phyloP scores from a whole-genome alignment of 495 filamentous ascomycete genomes.

The Rostrohypoxylon terebratum region DNA sequence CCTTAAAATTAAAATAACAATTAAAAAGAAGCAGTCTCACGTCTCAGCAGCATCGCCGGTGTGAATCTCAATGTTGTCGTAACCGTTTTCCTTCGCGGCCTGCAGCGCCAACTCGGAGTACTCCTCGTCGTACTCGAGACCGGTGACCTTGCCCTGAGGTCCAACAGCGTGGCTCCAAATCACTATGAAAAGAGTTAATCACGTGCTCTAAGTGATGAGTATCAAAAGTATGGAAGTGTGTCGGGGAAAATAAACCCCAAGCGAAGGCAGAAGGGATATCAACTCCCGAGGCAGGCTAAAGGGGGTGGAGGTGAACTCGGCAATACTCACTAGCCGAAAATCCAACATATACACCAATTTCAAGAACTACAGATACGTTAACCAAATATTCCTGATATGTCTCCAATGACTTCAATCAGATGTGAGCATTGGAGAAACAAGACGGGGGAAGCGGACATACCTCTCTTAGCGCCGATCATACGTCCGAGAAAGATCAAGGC shows the following conservation, averaged over 20 bases:
- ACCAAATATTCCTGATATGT: background rate
- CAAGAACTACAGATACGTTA: constrained; percentile 46
- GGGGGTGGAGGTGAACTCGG: background rate
- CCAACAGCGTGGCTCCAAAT: constrained; percentile 52
- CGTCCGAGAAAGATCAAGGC: constrained; percentile 48
- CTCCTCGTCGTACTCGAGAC: constrained; percentile 50
- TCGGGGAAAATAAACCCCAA: background rate
- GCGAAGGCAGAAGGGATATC: background rate
- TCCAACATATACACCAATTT: constrained; percentile 54
- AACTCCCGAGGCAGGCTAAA: constrained; percentile 34
- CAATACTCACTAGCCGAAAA: constrained; percentile 48
- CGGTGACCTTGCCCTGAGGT: constrained; percentile 52
- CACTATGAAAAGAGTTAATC: constrained; percentile 23
- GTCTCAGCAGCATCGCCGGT: constrained; percentile 53
- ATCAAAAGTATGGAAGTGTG: background rate
- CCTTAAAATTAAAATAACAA: background rate
- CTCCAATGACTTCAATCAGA: background rate
- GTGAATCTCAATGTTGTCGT: constrained; percentile 49
- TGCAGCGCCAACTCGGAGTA: constrained; percentile 48
- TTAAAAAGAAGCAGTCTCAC: constrained; percentile 38
- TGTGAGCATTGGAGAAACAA: background rate
- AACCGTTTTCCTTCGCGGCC: constrained; percentile 45
- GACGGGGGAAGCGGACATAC: constrained; percentile 29
- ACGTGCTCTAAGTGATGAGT: background rate
- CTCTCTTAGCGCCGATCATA: constrained; percentile 51